Base-by-base conservation (phyloP, 257 asterid genomes). In the Paraleonurus japonicus region DNA sequence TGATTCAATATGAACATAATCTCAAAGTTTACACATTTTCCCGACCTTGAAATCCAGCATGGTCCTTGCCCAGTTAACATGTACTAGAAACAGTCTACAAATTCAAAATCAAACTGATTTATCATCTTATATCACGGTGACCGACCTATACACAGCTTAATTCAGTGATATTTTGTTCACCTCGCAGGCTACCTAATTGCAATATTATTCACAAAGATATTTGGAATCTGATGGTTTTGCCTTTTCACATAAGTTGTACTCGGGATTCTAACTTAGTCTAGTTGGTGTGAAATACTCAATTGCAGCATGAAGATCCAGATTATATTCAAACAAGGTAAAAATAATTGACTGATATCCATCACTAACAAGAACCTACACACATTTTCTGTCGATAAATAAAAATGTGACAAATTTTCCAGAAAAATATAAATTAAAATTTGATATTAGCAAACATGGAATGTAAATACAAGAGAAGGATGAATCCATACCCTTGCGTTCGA, bases 401-500 rank as follows among this genome's bases (percentile, higher is more conserved):
- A 22, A 26, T 1, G 12, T 35, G 4, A 30, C 15, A 59, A 64
- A 4, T 1, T 43, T 33, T 47, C 37, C 41, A 7, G 12, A 53
- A 9, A 62, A 51, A 43, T 7, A 24, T 35, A 22, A 69, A 11
- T 12, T 12, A 35, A 11, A 53, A 39, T 6, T n/a, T 8, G 11
- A 19, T 32, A 43, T 19, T 51, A 50, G 73, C 60, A 65, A 60
- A 12, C 51, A 45, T 1, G 19, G 28, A 37, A 19, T 15, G 0
- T 35, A 70, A 62, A 47, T 55, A 24, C 13, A 67, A 26, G 54
- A 26, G 2, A 58, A 64, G 17, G 22, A 73, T 11, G 43, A 32
- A 74, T 60, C 43, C 85, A 66, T 78, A 87, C 92, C 96, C 60
- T 72, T 60, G 30, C 48, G 65, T 26, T 70, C 73, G 2, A 61